Evolutionary conservation across 192 early-diverging fungal species (phyloP), one percentile per base, ranked within the genome.

Genomic region (Rhizoclosmatium sp.): DNA sequence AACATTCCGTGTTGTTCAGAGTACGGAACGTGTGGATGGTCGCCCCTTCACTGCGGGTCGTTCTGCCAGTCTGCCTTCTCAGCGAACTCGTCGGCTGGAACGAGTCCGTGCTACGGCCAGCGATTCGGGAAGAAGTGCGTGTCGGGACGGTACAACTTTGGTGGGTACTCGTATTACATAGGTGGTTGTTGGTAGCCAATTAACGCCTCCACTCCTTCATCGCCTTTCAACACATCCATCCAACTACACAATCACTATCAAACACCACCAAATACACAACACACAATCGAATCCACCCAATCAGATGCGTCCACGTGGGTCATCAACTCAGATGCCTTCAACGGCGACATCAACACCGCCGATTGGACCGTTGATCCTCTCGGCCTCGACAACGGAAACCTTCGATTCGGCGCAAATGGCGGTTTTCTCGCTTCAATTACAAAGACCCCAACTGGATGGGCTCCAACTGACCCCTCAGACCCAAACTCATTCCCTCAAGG

Each of bases 321-420:
- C 47, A 76, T 83, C 69, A 76, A 76, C 48, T 40, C 71, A 7
- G 82, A 83, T 39, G 82, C 82, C 12, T 83, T 75, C 67, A 83
- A 83, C 75, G 82, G 82, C 40, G 70, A 83, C 60, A 45, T 40
- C 40, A 42, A 81, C 41, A 62, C 65, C 39, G 82, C 82, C 42
- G 82, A 83, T 65, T 83, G 85, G 69, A 69, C 75, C 14, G 47
- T 76, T 58, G 51, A 56, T 47, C 78, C 62, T 21, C 69, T 79
- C 19, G 70, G 78, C 54, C 70, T 83, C 47, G 56, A 82, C 56
- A 62, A 54, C 58, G 69, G 75, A 14, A 78, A 83, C 75, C 21
- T 49, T 10, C 72, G 69, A n/a, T 78, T 84, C 47, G 82, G 77
- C 56, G 59, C 44, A 2, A 79, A 64, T 59, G 82, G 82, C 3